Base-by-base conservation (phyloP, 768 basidiomycete species). In the Collybia nuda region DNA sequence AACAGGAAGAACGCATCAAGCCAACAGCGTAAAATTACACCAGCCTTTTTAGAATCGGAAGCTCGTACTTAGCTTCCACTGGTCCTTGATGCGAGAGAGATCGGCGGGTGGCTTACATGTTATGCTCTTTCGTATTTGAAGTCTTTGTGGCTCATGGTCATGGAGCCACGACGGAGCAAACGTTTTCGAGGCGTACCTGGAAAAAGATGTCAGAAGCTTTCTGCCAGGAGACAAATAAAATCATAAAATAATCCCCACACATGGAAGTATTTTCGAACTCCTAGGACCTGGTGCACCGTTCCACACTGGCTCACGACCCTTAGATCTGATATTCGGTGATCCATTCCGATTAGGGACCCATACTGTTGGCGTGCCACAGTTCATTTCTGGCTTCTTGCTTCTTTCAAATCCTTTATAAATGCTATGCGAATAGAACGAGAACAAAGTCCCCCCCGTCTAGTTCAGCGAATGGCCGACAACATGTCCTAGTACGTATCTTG, bases 311-410 rank as follows among this genome's bases (percentile, higher is more conserved):
- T 58, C 55, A 67, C 75, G 82, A 84, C 82, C 82, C 82, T 83
- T 81, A 84, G 81, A 83, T 84, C 80, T 83, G 78, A 79, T 80
- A 74, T 79, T 77, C 73, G 75, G 76, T 77, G 79, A 78, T 81
- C 74, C 65, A 72, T 67, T 66, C 76, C 71, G 71, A 72, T 74
- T 74, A 62, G 68, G 65, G 68, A 70, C 65, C 70, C 68, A 62
- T 61, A 57, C 60, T 60, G 62, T 66, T 68, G 70, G 69, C 68
- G 68, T 72, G 67, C 52, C 53, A 53, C 60, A 66, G 63, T 68
- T 69, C 70, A 68, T 68, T 70, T 71, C 71, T 67, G 66, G 61
- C 56, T 65, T 63, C 63, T 64, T 65, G 58, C 62, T 67, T 65
- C 65, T 66, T 61, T 58, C 51, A 60, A 65, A 67, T 57, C 67